Conservation (phyloP, 192 early-diverging fungal species). For the Mortierella alpina region DNA sequence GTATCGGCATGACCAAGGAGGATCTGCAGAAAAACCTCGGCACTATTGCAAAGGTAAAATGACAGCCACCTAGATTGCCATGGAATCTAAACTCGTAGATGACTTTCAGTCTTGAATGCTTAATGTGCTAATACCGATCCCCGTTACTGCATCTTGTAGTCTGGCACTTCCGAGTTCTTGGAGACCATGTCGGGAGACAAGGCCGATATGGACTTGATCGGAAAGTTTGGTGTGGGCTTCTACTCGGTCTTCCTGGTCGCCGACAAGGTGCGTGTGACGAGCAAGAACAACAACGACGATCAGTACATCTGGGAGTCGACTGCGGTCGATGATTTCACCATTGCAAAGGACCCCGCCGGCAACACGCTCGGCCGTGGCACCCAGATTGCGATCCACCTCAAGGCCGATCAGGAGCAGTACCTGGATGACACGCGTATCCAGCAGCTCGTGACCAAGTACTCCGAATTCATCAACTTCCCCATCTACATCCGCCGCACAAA, state of each 20-base stretch:
- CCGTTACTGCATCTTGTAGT: conserved; percentile 42
- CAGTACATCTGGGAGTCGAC: conserved; percentile 96
- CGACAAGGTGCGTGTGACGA: conserved; percentile 92
- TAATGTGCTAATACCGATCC: background rate
- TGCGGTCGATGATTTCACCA: conserved; percentile 91
- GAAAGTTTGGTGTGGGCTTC: conserved; percentile 99
- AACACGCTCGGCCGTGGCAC: conserved; percentile 95
- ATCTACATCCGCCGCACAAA: conserved; percentile 83
- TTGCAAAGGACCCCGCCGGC: conserved; percentile 89
- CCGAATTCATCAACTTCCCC: conserved; percentile 98
- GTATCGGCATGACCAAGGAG: conserved; percentile 94
- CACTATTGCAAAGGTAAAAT: conserved; percentile 88
- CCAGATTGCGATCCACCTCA: conserved; percentile 90
- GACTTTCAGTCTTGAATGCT: too few species aligned
- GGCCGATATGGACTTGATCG: conserved; percentile 83
- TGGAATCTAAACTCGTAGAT: too few species aligned
- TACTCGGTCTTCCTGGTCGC: conserved; percentile 98
- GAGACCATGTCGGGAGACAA: conserved; percentile 83
- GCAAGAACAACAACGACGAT: conserved; percentile 87
- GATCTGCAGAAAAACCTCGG: conserved; percentile 93
- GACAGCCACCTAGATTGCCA: background rate
- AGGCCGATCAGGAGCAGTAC: conserved; percentile 88
- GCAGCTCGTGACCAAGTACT: conserved; percentile 86
- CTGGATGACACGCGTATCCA: conserved; percentile 77
- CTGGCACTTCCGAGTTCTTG: conserved; percentile 92